A percentile compares a stretch with the other conserved stretches of the same genome.
These are phyloP conservation scores for Eimeria necatrix DNA, from an alignment of 169 alveolate genomes.

Conservation along the genomic window DNA sequence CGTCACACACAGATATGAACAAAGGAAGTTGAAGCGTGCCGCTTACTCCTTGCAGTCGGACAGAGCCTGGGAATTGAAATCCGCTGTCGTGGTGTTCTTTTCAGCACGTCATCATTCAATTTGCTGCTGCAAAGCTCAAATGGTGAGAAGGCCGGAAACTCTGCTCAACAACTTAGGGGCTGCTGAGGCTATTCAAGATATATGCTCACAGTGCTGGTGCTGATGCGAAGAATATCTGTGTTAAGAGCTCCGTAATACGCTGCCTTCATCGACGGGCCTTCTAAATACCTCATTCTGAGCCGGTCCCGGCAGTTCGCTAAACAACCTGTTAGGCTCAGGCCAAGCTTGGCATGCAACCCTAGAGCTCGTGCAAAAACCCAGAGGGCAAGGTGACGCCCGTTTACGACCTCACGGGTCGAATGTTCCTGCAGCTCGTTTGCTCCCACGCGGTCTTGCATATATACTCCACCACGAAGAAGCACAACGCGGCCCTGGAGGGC, in stretches of 20 bases:
- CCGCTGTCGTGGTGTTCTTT: no score
- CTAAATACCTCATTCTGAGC: constrained; percentile 17
- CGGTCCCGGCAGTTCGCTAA: constrained; percentile 56
- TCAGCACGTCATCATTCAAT: no score
- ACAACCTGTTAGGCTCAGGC: constrained; percentile 50
- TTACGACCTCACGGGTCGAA: constrained; percentile 2
- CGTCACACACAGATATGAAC: neutral
- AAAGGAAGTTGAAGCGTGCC: neutral
- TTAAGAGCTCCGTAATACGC: constrained; percentile 67
- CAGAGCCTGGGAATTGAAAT: neutral
- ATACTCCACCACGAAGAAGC: constrained; percentile 71
- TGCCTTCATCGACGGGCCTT: constrained; percentile 59
- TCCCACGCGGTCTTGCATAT: constrained; percentile 72
- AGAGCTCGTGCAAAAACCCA: constrained; percentile 71
- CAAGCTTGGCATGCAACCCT: constrained; percentile 59
- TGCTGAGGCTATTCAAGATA: no score
- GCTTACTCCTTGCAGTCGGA: neutral
- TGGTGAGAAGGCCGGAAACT: no score
- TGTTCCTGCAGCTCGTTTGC: constrained; percentile 6
- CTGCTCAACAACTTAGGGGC: no score
- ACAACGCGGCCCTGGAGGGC: constrained; percentile 14
- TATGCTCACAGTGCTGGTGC: neutral
- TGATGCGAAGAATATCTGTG: constrained; percentile 61
- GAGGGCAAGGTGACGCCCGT: constrained; percentile 72
- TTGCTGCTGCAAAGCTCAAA: no score